Evolutionary conservation across 192 early-diverging fungal species (phyloP).

Genomic region (Backusella circina): DNA sequence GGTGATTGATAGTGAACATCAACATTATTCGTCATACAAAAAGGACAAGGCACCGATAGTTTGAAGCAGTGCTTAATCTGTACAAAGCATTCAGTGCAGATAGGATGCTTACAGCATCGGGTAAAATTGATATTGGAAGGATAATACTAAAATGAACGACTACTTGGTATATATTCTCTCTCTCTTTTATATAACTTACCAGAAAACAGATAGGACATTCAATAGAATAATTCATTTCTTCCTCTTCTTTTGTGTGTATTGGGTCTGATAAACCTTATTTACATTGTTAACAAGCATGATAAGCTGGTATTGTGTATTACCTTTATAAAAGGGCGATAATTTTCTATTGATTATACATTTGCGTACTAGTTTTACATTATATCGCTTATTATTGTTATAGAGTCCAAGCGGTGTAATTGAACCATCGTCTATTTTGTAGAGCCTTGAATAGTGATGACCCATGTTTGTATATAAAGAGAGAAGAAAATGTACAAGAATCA

Average conservation of each 20-base stretch:
- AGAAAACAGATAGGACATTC: slow-evolving; percentile 97
- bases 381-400: not conserved
- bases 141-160: slow-evolving; percentile 56
- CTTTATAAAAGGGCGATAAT: slow-evolving; percentile 10
- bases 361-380: not conserved
- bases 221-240: slow-evolving; percentile 35
- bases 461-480: not conserved
- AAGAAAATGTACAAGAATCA: not conserved
- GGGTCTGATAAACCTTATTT: not conserved
- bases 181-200: slow-evolving; percentile 39
- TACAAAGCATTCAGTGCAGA: slow-evolving; percentile 96
- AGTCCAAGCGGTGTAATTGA: not conserved
- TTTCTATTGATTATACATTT: not conserved
- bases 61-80: slow-evolving; percentile 65
- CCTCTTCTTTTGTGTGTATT: not conserved
- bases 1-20: not conserved
- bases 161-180: not conserved
- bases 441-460: not conserved
- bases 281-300: not conserved
- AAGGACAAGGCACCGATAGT: not conserved
- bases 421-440: not conserved
- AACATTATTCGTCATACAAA: not conserved
- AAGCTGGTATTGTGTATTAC: not conserved
- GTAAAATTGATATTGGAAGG: slow-evolving; percentile 90
- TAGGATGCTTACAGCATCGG: slow-evolving; percentile 89